A percentile compares a stretch with the other conserved stretches of the same genome.
Conservation (phyloP, 2,329 filamentous ascomycete species). For the Aspergillus uvarum region DNA sequence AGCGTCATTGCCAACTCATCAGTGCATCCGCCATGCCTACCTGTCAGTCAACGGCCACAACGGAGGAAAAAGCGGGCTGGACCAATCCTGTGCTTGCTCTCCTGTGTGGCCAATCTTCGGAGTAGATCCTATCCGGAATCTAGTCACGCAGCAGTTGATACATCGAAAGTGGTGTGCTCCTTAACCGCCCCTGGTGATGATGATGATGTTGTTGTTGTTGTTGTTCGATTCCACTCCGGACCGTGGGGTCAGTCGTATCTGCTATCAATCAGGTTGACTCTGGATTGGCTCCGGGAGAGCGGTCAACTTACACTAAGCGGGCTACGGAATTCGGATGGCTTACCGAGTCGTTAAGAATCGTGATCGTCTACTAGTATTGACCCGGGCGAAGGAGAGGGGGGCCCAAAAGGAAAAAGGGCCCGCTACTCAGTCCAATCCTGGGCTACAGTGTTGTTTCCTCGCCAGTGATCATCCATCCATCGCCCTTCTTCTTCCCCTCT, state of each 20-base stretch:
- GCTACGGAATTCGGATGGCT: slow-evolving; percentile 13
- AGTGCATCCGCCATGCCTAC: slow-evolving; percentile 60
- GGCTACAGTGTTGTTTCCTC: neutral
- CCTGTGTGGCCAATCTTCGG: slow-evolving; percentile 9
- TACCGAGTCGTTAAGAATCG: slow-evolving; percentile 18
- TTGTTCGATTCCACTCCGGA: neutral
- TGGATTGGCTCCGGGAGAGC: slow-evolving; percentile 14
- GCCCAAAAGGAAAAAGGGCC: neutral
- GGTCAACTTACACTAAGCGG: slow-evolving; percentile 11
- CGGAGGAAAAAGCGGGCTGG: slow-evolving; percentile 8
- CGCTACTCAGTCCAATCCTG: neutral
- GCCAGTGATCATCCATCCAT: neutral
- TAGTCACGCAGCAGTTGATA: slow-evolving; percentile 10
- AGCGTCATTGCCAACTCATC: slow-evolving; percentile 68
- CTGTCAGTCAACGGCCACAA: slow-evolving; percentile 26
- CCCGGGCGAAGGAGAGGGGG: neutral
- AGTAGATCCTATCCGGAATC: slow-evolving; percentile 9
- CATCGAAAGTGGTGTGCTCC: slow-evolving; percentile 2
- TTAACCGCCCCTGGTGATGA: neutral
- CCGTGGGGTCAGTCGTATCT: neutral
- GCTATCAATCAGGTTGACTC: neutral
- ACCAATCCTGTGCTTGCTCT: slow-evolving; percentile 19
- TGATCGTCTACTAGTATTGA: slow-evolving; percentile 18
- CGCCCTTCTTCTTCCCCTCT: neutral
- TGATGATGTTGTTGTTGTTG: neutral